Evolutionary conservation across 371 early-diverging fungal species (phyloP).

Genomic region (Amoeboradix gromovi): DNA sequence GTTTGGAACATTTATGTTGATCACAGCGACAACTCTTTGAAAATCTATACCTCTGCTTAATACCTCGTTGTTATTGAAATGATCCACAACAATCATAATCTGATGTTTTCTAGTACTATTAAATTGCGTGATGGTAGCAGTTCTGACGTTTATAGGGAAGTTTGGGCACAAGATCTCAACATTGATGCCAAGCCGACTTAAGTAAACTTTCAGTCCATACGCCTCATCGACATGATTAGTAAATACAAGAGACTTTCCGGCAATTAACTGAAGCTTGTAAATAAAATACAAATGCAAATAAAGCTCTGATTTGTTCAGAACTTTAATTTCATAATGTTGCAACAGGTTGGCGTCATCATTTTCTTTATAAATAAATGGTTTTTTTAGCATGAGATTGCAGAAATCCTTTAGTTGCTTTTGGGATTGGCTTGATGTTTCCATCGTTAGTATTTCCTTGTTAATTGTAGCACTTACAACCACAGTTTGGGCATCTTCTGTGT

Average conservation of each 20-base stretch:
- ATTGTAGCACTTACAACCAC: background rate
- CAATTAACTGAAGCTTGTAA: background rate
- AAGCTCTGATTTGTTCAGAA: background rate
- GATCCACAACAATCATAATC: background rate
- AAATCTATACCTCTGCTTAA: background rate
- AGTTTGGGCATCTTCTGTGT: background rate
- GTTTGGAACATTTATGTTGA: conserved; percentile 1
- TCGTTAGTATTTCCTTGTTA: background rate
- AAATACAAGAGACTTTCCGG: background rate
- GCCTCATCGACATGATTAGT: background rate
- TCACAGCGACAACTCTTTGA: background rate
- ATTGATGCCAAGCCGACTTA: background rate
- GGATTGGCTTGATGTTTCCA: background rate
- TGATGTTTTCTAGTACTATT: background rate
- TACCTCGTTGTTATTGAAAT: background rate
- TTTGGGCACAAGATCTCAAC: background rate
- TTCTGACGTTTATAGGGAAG: background rate
- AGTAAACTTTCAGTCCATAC: background rate
- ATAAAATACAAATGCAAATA: background rate
- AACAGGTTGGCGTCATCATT: background rate
- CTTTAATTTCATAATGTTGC: background rate
- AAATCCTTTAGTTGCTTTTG: background rate
- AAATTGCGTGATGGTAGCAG: background rate
- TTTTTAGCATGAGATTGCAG: background rate
- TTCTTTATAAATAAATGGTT: background rate